A percentile compares a stretch with the other conserved stretches of the same genome.
Conservation (phyloP, 2,329 filamentous ascomycete species). For the Talaromyces sp. region DNA sequence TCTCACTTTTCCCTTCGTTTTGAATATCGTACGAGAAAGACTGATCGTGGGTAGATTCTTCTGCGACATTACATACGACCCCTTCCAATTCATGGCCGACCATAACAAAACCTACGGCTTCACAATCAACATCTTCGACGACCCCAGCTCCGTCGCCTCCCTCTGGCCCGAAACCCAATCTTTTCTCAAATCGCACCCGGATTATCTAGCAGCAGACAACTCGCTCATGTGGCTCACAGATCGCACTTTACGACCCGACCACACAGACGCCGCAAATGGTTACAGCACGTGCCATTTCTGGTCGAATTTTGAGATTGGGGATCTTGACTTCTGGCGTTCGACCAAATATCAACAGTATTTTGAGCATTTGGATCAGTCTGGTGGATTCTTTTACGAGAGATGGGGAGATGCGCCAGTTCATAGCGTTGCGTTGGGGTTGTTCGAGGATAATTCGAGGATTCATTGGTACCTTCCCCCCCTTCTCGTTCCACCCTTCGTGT, state of each 20-base stretch:
- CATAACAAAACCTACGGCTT: conserved; percentile 99
- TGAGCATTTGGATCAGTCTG: conserved; percentile 85
- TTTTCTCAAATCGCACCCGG: conserved; percentile 79
- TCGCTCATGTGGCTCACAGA: conserved; percentile 87
- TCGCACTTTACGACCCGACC: conserved; percentile 67
- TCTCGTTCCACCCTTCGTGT: background rate
- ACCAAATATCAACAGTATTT: conserved; percentile 93
- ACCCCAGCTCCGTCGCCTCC: conserved; percentile 75
- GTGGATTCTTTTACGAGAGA: conserved; percentile 97
- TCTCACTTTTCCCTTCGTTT: no score
- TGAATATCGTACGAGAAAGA: background rate
- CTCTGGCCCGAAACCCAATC: conserved; percentile 93
- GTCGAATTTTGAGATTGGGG: conserved; percentile 97
- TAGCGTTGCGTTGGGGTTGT: conserved; percentile 85
- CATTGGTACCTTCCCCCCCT: conserved; percentile 64
- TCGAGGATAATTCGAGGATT: conserved; percentile 85
- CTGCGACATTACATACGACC: conserved; percentile 96
- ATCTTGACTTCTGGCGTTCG: conserved; percentile 88
- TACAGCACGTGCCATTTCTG: conserved; percentile 99
- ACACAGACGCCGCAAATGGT: conserved; percentile 77
- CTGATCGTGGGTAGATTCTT: conserved; percentile 56
- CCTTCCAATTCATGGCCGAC: conserved; percentile 97
- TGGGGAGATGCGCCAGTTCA: conserved; percentile 99
- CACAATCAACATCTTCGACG: conserved; percentile 95
- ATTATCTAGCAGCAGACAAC: conserved; percentile 77